Conservation (phyloP, 306 rosid species). For the cucumber (Cucumis sativus) region Cucumber_9930_V3 NC_026660.2:23549001-23549500, state of each 20-base stretch:
- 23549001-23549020: slow-evolving; percentile 67
- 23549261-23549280: slow-evolving; percentile 60
- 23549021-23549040: slow-evolving; percentile 75
- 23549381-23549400: background rate
- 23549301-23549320: slow-evolving; percentile 23
- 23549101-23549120: slow-evolving; percentile 74
- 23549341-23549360: background rate
- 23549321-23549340: background rate
- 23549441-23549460: background rate
- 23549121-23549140: slow-evolving; percentile 48
- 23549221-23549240: slow-evolving; percentile 71
- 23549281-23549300: slow-evolving; percentile 86
- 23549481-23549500: background rate
- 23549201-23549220: slow-evolving; percentile 61
- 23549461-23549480: background rate
- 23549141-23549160: slow-evolving; percentile 41
- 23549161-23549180: slow-evolving; percentile 67
- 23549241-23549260: slow-evolving; percentile 62
- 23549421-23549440: background rate
- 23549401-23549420: background rate
- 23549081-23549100: slow-evolving; percentile 55
- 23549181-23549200: slow-evolving; percentile 50
- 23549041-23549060: slow-evolving; percentile 63
- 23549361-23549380: background rate
- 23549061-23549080: slow-evolving; percentile 58